Conservation (phyloP, 257 asterid genomes). For the Solanum paucissectum region DNA sequence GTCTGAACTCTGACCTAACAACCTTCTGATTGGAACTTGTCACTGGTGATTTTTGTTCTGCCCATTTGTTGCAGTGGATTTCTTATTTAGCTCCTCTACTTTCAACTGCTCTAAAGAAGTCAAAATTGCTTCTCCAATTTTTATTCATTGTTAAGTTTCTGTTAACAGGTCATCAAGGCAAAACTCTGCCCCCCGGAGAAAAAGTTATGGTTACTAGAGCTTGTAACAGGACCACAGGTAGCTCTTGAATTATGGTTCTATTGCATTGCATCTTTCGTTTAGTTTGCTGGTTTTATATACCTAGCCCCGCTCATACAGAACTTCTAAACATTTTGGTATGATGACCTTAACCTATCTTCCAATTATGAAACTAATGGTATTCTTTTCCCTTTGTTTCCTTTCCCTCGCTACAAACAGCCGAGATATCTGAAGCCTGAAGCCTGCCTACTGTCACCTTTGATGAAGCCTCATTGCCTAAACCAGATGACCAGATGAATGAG, state of each 20-base stretch:
- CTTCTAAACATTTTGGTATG: conserved; percentile 8
- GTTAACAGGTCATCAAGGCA: conserved; percentile 83
- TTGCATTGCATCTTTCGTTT: conserved; percentile 6
- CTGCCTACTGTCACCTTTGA: conserved; percentile 56
- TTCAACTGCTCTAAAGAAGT: background rate
- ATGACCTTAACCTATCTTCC: conserved; percentile 19
- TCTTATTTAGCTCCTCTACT: background rate
- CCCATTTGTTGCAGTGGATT: background rate
- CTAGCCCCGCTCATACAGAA: background rate
- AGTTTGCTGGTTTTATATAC: background rate
- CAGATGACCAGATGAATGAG: conserved; percentile 86
- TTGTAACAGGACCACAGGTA: conserved; percentile 57
- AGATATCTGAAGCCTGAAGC: conserved; percentile 76
- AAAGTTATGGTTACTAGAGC: conserved; percentile 82
- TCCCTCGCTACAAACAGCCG: conserved; percentile 88
- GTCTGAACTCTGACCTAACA: background rate
- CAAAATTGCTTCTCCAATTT: background rate
- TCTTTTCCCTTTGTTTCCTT: conserved; percentile 72
- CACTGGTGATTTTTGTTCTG: background rate
- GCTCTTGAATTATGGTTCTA: conserved; percentile 18
- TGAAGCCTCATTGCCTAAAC: conserved; percentile 92
- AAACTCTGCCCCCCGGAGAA: conserved; percentile 77
- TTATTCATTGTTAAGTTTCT: conserved; percentile 17
- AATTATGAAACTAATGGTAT: conserved; percentile 54
- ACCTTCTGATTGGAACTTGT: background rate